A percentile compares a stretch with the other conserved stretches of the same genome.
phyloP scores from a whole-genome alignment of 306 rosid species.

The Lathyrus aphaca region DNA sequence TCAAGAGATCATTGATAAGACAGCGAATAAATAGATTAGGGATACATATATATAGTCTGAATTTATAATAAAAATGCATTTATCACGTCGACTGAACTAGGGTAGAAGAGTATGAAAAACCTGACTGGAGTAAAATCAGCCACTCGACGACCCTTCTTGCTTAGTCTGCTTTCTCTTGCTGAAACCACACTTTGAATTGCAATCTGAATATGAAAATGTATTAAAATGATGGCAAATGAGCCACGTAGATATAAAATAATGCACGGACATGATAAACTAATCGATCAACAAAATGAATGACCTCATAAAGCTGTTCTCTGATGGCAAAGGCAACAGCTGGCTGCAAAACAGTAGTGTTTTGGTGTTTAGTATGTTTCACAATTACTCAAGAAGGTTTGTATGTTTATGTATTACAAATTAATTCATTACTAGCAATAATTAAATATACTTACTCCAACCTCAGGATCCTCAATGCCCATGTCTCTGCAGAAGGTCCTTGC shows the following conservation, averaged over 20 bases:
- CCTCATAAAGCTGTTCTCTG: slow-evolving; percentile 92
- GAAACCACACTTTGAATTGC: slow-evolving; percentile 88
- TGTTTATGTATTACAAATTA: slow-evolving; percentile 4
- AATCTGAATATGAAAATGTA: slow-evolving; percentile 54
- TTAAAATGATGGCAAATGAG: slow-evolving; percentile 1
- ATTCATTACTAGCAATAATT: slow-evolving; percentile 1
- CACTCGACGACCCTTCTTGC: slow-evolving; percentile 88
- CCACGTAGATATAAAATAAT: not conserved
- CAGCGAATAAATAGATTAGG: slow-evolving; percentile 22
- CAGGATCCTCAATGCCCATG: slow-evolving; percentile 87
- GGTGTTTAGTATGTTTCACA: slow-evolving; percentile 26
- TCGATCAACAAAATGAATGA: slow-evolving; percentile 35
- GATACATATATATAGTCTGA: not conserved
- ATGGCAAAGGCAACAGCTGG: slow-evolving; percentile 89
- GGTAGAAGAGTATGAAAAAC: slow-evolving; percentile 40
- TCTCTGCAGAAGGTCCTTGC: slow-evolving; percentile 81
- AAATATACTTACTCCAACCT: slow-evolving; percentile 83
- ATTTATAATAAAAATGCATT: slow-evolving; percentile 3
- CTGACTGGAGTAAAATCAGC: slow-evolving; percentile 69
- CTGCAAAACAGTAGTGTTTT: slow-evolving; percentile 54
- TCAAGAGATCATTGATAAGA: slow-evolving; percentile 27
- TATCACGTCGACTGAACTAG: slow-evolving; percentile 3
- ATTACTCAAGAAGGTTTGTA: slow-evolving; percentile 12
- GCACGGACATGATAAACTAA: slow-evolving; percentile 12
- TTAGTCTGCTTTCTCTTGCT: slow-evolving; percentile 87